Percentiles rank a stretch among this genome's conserved stretches.
phyloP scores from a whole-genome alignment of 441 rosid genomes.

The Syzygium malaccense region DNA sequence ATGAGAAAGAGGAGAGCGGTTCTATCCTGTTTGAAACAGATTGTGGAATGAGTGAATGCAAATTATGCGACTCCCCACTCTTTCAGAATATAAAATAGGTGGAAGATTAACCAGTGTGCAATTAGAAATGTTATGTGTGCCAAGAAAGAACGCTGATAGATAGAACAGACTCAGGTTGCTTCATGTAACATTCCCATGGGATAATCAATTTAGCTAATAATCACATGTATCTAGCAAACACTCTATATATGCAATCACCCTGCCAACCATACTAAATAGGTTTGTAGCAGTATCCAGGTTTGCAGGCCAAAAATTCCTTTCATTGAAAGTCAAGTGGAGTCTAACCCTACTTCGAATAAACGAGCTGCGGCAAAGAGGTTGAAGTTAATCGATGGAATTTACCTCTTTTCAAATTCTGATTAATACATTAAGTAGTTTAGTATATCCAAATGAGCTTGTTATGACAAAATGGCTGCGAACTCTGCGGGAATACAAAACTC shows the following conservation, averaged over 20 bases:
- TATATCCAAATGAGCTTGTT: not conserved
- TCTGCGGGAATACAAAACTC: not conserved
- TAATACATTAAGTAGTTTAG: not conserved
- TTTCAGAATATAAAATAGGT: not conserved
- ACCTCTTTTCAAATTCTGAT: not conserved
- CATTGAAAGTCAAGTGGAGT: not conserved
- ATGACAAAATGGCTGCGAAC: not conserved
- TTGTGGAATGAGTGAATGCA: not conserved
- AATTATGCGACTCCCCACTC: not conserved
- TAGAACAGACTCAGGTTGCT: not conserved
- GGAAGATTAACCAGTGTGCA: not conserved
- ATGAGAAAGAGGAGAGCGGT: slow-evolving; percentile 11
- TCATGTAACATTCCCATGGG: not conserved
- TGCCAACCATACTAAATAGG: not conserved
- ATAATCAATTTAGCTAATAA: not conserved
- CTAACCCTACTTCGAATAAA: not conserved
- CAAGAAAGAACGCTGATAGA: not conserved
- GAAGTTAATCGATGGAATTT: not conserved
- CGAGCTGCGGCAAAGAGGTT: not conserved
- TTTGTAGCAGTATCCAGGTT: not conserved
- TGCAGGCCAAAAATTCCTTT: not conserved
- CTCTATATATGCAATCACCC: not conserved
- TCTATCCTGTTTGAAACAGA: slow-evolving; percentile 4
- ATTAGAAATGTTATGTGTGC: not conserved
- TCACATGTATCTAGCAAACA: not conserved